Conservation (phyloP, 371 early-diverging fungal species). For the Gilbertella persicaria region DNA sequence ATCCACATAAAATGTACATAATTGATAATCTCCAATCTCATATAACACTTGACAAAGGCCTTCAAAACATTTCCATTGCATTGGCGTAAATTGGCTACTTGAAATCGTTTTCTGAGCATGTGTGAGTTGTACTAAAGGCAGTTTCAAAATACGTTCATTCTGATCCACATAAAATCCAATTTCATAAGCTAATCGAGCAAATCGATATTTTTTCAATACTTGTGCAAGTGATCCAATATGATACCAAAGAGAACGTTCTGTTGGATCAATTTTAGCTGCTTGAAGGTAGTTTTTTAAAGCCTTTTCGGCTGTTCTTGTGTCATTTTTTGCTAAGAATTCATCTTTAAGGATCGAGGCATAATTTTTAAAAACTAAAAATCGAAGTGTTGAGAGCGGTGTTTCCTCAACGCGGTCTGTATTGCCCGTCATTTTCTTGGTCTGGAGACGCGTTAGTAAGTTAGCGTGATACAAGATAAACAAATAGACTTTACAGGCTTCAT, state of each 20-base stretch:
- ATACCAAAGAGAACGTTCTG: constrained; percentile 59
- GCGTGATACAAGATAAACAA: neutral
- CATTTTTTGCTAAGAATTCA: constrained; percentile 20
- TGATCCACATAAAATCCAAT: constrained; percentile 36
- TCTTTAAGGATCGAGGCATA: constrained; percentile 61
- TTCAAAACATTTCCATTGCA: constrained; percentile 62
- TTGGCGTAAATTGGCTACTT: constrained; percentile 30
- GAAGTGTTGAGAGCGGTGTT: constrained; percentile 30
- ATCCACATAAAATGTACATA: constrained; percentile 46
- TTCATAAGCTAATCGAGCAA: constrained; percentile 56
- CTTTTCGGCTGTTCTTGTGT: constrained; percentile 28
- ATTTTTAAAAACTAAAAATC: constrained; percentile 63
- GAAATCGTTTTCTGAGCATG: constrained; percentile 10
- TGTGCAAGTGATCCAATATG: constrained; percentile 51
- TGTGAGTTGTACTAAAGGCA: constrained; percentile 7
- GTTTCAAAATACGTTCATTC: constrained; percentile 5
- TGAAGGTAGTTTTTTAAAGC: constrained; percentile 55
- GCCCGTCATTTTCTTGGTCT: constrained; percentile 6
- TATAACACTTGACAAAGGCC: constrained; percentile 57
- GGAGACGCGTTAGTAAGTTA: neutral
- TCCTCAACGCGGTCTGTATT: constrained; percentile 11
- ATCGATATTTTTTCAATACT: constrained; percentile 34
- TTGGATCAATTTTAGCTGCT: constrained; percentile 58
- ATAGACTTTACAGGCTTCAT: constrained; percentile 28
- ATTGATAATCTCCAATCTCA: constrained; percentile 56